A percentile compares a stretch with the other conserved stretches of the same genome.
Evolutionary conservation across 371 early-diverging fungal species (phyloP).

Genomic region (Cokeromyces recurvatus): DNA sequence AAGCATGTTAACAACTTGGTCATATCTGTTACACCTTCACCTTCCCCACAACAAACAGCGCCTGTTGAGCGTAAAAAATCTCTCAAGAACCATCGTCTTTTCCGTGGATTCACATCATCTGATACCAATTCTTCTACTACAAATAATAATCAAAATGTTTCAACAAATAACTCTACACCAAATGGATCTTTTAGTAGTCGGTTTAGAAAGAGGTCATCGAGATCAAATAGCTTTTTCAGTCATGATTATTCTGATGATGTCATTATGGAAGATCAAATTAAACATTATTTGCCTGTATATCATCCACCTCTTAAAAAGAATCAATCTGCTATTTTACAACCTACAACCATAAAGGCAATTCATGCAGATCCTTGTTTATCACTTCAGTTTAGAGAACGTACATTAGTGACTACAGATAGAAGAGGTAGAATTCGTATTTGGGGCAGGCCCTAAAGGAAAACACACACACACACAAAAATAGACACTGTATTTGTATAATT

Average conservation of each 20-base stretch:
- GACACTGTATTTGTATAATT: too few species aligned
- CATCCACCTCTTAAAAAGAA: constrained; percentile 71
- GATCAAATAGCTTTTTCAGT: constrained; percentile 3
- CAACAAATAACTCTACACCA: too few species aligned
- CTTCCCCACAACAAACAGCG: not conserved
- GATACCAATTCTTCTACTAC: constrained; percentile 2
- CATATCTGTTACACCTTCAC: too few species aligned
- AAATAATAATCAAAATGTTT: not conserved
- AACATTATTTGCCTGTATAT: constrained; percentile 18
- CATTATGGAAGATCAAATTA: constrained; percentile 2
- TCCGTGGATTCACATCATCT: constrained; percentile 14
- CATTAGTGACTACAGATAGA: constrained; percentile 80
- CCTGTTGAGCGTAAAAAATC: constrained; percentile 20
- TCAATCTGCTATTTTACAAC: constrained; percentile 77
- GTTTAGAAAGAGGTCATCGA: constrained; percentile 9
- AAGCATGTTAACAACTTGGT: too few species aligned
- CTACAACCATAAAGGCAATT: constrained; percentile 63
- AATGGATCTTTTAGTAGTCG: constrained; percentile 6
- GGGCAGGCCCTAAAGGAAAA: constrained; percentile 45
- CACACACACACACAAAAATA: too few species aligned
- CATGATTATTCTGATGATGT: constrained; percentile 3
- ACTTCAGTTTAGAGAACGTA: constrained; percentile 44
- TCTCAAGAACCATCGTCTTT: constrained; percentile 11
- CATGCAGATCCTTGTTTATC: constrained; percentile 67
- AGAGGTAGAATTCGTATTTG: constrained; percentile 79